These are phyloP conservation scores for Lasiosphaeria hispida DNA, from an alignment of 495 filamentous ascomycete species.

Conservation along the genomic window DNA sequence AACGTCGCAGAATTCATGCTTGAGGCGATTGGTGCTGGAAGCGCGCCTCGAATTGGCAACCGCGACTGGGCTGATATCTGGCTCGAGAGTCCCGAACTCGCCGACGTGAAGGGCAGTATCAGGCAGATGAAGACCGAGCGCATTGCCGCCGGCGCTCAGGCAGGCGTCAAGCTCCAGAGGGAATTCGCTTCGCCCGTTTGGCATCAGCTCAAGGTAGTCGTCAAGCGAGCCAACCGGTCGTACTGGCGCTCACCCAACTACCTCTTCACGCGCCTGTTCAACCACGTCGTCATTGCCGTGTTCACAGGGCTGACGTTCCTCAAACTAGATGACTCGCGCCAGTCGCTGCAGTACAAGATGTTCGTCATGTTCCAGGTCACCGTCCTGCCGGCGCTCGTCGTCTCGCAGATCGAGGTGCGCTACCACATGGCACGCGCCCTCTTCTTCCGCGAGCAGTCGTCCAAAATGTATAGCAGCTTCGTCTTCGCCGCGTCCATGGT, in stretches of 20 bases:
- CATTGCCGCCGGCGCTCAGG: slow-evolving; percentile 43
- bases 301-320: slow-evolving; percentile 73
- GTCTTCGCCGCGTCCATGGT: slow-evolving; percentile 71
- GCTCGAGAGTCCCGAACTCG: slow-evolving; percentile 67
- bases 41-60: slow-evolving; percentile 66
- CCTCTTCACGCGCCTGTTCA: slow-evolving; percentile 74
- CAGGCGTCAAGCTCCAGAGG: slow-evolving; percentile 47
- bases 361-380: slow-evolving; percentile 84
- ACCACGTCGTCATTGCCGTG: slow-evolving; percentile 68
- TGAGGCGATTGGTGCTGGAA: slow-evolving; percentile 79
- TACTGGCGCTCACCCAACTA: slow-evolving; percentile 78
- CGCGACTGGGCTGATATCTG: slow-evolving; percentile 81
- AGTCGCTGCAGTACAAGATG: slow-evolving; percentile 72
- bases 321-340: slow-evolving; percentile 63
- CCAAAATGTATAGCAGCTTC: slow-evolving; percentile 73
- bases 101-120: slow-evolving; percentile 64
- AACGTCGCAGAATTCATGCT: slow-evolving; percentile 89
- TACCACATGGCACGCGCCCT: slow-evolving; percentile 72
- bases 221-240: slow-evolving; percentile 60
- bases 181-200: slow-evolving; percentile 73
- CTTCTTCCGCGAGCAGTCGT: slow-evolving; percentile 74
- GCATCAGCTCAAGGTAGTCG: slow-evolving; percentile 68
- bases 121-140: slow-evolving; percentile 61
- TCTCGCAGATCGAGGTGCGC: slow-evolving; percentile 74
- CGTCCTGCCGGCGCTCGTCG: slow-evolving; percentile 70